phyloP scores from a whole-genome alignment of 2,329 filamentous ascomycete genomes.

The Eutypella sp. region DNA sequence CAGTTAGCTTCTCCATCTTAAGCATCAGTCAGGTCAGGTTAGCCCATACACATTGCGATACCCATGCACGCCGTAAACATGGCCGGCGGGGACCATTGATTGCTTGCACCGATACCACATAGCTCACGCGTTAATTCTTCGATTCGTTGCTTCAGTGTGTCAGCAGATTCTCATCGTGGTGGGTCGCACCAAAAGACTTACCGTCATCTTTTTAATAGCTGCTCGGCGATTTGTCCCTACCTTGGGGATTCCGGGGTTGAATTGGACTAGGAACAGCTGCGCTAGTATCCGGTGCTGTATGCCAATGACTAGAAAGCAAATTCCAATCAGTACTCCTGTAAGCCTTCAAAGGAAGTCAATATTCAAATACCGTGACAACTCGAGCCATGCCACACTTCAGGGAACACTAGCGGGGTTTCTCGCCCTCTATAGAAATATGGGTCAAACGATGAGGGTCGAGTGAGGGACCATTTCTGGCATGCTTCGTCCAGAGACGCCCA shows the following conservation, averaged over 20 bases:
- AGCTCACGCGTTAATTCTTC: conserved; percentile 44
- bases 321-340: conserved; percentile 3
- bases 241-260: conserved; percentile 48
- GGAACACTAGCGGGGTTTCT: conserved; percentile 41
- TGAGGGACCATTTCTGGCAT: conserved; percentile 40
- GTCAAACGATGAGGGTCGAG: conserved; percentile 46
- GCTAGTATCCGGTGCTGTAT: conserved; percentile 57
- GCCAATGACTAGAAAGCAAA: conserved; percentile 43
- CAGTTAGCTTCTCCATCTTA: conserved; percentile 3
- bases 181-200: conserved; percentile 18
- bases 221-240: conserved; percentile 36
- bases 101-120: conserved; percentile 55
- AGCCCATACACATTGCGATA: conserved; percentile 42
- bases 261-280: conserved; percentile 50
- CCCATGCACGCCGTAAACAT: conserved; percentile 54
- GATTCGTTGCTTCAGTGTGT: conserved; percentile 34
- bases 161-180: conserved; percentile 6
- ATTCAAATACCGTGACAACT: conserved; percentile 44
- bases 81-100: conserved; percentile 49
- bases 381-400: conserved; percentile 52
- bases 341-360: background rate
- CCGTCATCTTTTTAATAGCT: conserved; percentile 35
- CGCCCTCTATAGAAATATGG: conserved; percentile 46
- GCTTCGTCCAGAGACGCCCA: conserved; percentile 43
- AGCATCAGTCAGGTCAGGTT: conserved; percentile 2